Evolutionary conservation across 2,329 filamentous ascomycete genomes (phyloP).

Genomic region (Diaporthe velutina): DNA sequence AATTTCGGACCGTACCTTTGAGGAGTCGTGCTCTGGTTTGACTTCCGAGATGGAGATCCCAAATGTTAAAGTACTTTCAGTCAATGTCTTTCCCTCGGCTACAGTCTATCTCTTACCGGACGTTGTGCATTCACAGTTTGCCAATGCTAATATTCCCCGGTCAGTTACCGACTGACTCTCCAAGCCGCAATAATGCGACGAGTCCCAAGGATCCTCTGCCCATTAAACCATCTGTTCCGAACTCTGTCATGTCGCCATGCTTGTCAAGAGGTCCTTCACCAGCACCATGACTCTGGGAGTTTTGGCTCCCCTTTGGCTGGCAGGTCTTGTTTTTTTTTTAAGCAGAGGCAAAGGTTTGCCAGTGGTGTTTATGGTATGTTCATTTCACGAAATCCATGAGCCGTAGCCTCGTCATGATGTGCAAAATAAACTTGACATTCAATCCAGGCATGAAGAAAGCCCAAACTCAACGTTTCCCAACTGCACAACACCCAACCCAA

Average conservation of each 20-base stretch:
- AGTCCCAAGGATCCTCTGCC: not conserved
- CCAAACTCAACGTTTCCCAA: no score
- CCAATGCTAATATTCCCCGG: not conserved
- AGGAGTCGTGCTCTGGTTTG: not conserved
- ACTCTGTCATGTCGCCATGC: slow-evolving; percentile 45
- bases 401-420: no score
- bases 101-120: not conserved
- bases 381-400: no score
- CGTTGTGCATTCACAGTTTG: not conserved
- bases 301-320: slow-evolving; percentile 60
- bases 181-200: slow-evolving; percentile 10
- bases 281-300: slow-evolving; percentile 60
- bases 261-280: slow-evolving; percentile 47
- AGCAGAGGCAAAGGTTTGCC: slow-evolving; percentile 62
- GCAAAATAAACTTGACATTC: not conserved
- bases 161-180: not conserved
- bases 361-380: slow-evolving; percentile 61
- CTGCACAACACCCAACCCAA: no score
- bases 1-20: not conserved
- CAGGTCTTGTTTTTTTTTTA: slow-evolving; percentile 59
- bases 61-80: not conserved
- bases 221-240: not conserved
- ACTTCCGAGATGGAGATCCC: not conserved
- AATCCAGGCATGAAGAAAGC: no score
- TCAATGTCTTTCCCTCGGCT: not conserved